Percentiles rank a stretch among this genome's conserved stretches.
phyloP scores from a whole-genome alignment of 2,329 filamentous ascomycete species.

The Calonectria henricotiae region DNA sequence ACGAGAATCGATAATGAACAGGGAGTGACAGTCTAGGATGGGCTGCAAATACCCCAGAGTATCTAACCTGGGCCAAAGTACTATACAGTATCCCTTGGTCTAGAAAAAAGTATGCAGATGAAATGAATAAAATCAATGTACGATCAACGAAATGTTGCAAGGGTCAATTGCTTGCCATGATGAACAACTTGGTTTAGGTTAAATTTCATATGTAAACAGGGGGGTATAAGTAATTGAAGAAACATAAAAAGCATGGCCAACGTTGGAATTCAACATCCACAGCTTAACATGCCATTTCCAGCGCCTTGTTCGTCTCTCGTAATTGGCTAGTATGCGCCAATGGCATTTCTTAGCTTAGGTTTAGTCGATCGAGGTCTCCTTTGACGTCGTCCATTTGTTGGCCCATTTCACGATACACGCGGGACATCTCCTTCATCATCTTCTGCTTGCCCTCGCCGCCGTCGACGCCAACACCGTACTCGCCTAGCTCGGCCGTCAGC shows the following conservation, averaged over 20 bases:
- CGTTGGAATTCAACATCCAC: not conserved
- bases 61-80: conserved; percentile 42
- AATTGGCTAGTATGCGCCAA: not conserved
- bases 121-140: conserved; percentile 49
- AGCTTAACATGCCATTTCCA: not conserved
- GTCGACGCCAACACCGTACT: conserved; percentile 66
- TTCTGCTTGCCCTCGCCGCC: conserved; percentile 63
- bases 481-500: conserved; percentile 63
- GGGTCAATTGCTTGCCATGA: conserved; percentile 9
- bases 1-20: conserved; percentile 32
- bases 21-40: conserved; percentile 44
- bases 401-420: conserved; percentile 67
- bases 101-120: conserved; percentile 39
- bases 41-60: conserved; percentile 49
- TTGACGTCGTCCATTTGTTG: conserved; percentile 67
- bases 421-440: conserved; percentile 70
- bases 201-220: not conserved
- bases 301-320: conserved; percentile 16
- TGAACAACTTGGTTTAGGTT: not conserved
- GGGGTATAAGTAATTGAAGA: conserved; percentile 28
- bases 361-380: conserved; percentile 63
- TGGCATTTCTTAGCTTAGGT: conserved; percentile 41
- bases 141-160: conserved; percentile 45
- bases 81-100: conserved; percentile 20
- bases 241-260: not conserved